These are phyloP conservation scores for Tylopilus sp. DNA, from an alignment of 768 basidiomycete genomes.

Conservation along the genomic window DNA sequence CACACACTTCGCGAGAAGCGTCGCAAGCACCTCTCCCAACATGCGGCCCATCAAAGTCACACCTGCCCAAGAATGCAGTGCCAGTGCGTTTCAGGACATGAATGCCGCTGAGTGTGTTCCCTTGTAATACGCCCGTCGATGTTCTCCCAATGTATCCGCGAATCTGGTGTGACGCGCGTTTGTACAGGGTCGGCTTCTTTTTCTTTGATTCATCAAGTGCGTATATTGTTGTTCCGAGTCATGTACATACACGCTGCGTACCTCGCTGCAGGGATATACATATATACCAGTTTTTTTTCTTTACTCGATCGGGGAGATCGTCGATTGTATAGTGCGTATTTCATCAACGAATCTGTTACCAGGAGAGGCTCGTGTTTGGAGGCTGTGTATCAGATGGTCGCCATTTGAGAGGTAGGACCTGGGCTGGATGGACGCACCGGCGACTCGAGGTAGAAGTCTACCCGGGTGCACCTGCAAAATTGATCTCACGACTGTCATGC, in stretches of 20 bases:
- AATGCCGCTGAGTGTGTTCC: background rate
- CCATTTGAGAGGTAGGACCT: no score
- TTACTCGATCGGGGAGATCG: background rate
- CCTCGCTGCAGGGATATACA: no score
- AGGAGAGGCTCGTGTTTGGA: background rate
- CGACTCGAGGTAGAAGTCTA: background rate
- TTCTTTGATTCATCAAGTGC: background rate
- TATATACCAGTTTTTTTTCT: background rate
- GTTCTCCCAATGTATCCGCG: background rate
- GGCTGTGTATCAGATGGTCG: background rate
- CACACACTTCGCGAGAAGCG: background rate
- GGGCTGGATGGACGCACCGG: background rate
- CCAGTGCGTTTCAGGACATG: background rate
- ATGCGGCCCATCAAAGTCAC: no score
- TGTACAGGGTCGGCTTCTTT: background rate
- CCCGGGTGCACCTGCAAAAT: no score
- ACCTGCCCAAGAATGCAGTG: no score
- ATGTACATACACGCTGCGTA: background rate
- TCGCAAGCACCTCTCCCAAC: no score
- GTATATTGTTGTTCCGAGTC: background rate
- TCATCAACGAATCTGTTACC: background rate
- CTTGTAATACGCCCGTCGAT: background rate
- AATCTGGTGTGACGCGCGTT: background rate
- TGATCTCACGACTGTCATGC: no score
- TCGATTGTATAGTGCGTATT: background rate